Conservation (phyloP, 169 alveolate species). For the Eimeria brunetti region DNA sequence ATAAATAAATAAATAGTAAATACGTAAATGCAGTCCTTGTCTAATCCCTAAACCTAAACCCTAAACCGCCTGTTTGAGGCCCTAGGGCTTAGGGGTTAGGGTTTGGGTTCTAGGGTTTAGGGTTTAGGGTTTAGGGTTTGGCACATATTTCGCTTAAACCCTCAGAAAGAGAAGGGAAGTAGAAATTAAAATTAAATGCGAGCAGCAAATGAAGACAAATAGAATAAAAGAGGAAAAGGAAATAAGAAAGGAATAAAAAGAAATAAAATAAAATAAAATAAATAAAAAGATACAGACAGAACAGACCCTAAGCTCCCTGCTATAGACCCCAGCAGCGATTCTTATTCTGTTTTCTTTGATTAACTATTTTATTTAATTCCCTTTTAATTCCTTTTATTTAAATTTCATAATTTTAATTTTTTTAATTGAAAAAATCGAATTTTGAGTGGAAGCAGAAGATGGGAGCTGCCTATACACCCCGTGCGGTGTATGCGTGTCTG, state of each 20-base stretch:
- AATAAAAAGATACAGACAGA: too few relatives aligned
- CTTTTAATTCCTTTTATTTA: too few relatives aligned
- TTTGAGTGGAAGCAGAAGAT: background rate
- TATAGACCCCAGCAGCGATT: background rate
- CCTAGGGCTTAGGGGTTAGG: background rate
- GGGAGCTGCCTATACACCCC: too few relatives aligned
- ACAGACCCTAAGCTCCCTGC: background rate
- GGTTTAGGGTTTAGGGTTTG: slow-evolving; percentile 7
- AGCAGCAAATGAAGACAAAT: background rate
- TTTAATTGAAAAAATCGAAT: background rate
- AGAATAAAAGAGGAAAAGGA: background rate
- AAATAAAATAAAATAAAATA: too few relatives aligned
- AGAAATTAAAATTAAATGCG: background rate
- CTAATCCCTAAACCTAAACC: background rate
- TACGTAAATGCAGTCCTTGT: background rate
- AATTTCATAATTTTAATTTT: too few relatives aligned
- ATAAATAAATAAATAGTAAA: background rate
- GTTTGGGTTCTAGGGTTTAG: slow-evolving; percentile 3
- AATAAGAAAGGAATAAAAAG: too few relatives aligned
- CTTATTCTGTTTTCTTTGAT: background rate
- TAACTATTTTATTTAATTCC: too few relatives aligned
- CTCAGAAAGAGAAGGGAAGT: background rate
- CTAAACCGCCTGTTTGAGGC: background rate
- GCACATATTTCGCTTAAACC: background rate
- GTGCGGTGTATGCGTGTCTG: too few relatives aligned